Evolutionary conservation across 257 asterid species (phyloP).

Genomic region (Rehmannia glutinosa): DNA sequence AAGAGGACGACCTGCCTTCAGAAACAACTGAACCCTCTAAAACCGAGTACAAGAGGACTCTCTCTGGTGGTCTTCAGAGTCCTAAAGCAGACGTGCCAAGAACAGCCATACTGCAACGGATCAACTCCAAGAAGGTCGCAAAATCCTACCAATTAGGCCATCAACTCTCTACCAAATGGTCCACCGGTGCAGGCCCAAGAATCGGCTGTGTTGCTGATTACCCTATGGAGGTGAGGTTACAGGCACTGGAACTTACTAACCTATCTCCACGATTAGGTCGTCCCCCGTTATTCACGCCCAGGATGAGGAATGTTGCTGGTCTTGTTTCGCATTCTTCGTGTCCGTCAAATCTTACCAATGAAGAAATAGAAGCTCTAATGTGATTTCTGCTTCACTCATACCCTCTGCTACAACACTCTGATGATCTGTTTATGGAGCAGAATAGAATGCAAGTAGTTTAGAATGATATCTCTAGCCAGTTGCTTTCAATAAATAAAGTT

Average conservation of each 20-base stretch:
- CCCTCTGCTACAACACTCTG: too few species aligned
- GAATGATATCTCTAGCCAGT: too few species aligned
- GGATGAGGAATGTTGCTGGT: conserved; percentile 13
- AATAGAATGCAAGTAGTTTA: too few species aligned
- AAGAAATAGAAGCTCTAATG: conserved; percentile 11
- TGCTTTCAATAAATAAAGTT: too few species aligned
- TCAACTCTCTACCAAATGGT: conserved; percentile 71
- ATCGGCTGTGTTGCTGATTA: conserved; percentile 91
- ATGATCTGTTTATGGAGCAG: too few species aligned
- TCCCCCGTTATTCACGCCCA: conserved; percentile 31
- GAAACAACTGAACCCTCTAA: conserved; percentile 24
- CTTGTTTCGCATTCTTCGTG: conserved; percentile 34
- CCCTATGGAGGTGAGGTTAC: conserved; percentile 73
- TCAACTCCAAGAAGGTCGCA: conserved; percentile 71
- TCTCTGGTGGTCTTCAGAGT: conserved; percentile 86
- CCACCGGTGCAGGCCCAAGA: conserved; percentile 90
- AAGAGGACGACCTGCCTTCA: conserved; percentile 21
- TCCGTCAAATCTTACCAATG: conserved; percentile 16
- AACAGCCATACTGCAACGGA: conserved; percentile 59
- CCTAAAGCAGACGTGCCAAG: conserved; percentile 74
- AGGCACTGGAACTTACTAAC: conserved; percentile 80
- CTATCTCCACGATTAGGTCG: conserved; percentile 60
- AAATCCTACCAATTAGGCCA: conserved; percentile 76
- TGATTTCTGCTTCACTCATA: too few species aligned
- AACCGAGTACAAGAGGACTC: conserved; percentile 56